Conservation (phyloP, 257 asterid species). For the Oldenlandia corymbosa region DNA sequence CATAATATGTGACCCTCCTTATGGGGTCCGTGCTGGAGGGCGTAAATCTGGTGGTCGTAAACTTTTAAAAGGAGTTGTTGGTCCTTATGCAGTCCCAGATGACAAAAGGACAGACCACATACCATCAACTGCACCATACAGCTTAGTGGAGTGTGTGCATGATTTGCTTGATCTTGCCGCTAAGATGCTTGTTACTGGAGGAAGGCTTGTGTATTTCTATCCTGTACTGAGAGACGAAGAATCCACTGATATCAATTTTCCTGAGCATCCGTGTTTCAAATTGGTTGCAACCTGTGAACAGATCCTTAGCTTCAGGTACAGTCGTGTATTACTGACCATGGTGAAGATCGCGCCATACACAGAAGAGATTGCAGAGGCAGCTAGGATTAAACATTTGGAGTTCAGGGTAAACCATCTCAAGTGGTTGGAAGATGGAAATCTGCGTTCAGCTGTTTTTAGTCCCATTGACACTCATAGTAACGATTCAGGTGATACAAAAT, state of each 20-base stretch:
- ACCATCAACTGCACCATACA: conserved; percentile 94
- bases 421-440: conserved; percentile 92
- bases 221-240: conserved; percentile 75
- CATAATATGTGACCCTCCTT: conserved; percentile 96
- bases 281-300: conserved; percentile 68
- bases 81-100: conserved; percentile 85
- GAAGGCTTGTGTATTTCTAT: conserved; percentile 92
- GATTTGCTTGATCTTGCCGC: conserved; percentile 94
- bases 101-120: conserved; percentile 87
- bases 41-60: conserved; percentile 99
- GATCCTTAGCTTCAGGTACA: conserved; percentile 87
- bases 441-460: conserved; percentile 90
- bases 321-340: conserved; percentile 24
- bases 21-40: conserved; percentile 99
- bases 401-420: conserved; percentile 81
- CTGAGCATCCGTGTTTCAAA: conserved; percentile 88
- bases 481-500: conserved; percentile 39
- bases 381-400: conserved; percentile 58
- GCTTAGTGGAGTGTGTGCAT: conserved; percentile 94
- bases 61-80: conserved; percentile 78
- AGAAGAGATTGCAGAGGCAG: conserved; percentile 62
- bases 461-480: conserved; percentile 43
- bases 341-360: conserved; percentile 43
- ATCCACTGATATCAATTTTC: conserved; percentile 51
- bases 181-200: conserved; percentile 81